Evolutionary conservation across 2,329 filamentous ascomycete genomes (phyloP), one percentile per base, ranked within the genome.

Genomic region (Xylariaceae sp.): DNA sequence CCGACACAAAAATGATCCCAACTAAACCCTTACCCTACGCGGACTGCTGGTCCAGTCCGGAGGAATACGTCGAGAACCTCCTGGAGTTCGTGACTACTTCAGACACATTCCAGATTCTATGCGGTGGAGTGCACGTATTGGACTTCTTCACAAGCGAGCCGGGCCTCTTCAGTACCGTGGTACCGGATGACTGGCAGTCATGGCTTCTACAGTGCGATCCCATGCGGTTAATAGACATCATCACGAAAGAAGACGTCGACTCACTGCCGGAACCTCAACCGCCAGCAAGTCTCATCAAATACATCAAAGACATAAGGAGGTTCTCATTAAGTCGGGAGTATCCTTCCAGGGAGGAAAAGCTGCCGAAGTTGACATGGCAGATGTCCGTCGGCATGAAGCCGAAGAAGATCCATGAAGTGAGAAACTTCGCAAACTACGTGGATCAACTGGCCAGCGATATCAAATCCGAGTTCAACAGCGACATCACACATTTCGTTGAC

Each of bases 381-480:
- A 83, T 96, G 13, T 84, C 89, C 0, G 83, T 96, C 11, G 94
- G 94, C 3, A 99, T 99, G 94, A 96, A 91, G 63, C 84, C 88
- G 15, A 99, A 99, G 73, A 99, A 99, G 75, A 82, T 90, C 1
- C 94, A 99, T 70, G 94, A 99, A 76, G 94, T 97, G 37, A 83
- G 86, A 61, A 86, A 94, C 70, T 97, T 97, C 70, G 89, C 93
- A n/a, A 83, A 83, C 63, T 97, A 93, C 68, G 84, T 97, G 55
- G 82, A 90, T 53, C 70, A 75, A 2, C 76, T 88, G 8, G 79
- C 83, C 0, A 74, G 76, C 56, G 80, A 82, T 34, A 81, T 96
- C 23, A 80, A 83, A 2, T 71, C 77, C 1, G 76, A 83, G 1
- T 81, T 87, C 48, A 77, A 78, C 0, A 74, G 78, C 52, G 75